Evolutionary conservation across 345 rosid species (phyloP).

Genomic region (Gynandropsis gynandra): DNA sequence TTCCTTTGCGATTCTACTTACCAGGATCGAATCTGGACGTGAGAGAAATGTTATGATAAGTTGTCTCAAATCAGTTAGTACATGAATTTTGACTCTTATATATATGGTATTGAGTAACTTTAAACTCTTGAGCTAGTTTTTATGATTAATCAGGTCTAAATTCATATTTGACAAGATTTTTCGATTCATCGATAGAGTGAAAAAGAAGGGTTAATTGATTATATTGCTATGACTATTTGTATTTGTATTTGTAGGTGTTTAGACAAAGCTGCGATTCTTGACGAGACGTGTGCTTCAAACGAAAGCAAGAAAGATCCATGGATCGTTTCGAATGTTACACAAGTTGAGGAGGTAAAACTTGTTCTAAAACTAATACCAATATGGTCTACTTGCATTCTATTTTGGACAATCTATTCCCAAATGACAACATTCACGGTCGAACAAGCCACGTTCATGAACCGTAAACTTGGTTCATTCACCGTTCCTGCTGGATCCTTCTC

Average conservation of each 20-base stretch:
- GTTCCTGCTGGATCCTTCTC: slow-evolving; percentile 70
- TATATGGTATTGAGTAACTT: no score
- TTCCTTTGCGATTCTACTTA: no score
- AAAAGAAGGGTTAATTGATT: neutral
- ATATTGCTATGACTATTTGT: neutral
- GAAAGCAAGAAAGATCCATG: slow-evolving; percentile 40
- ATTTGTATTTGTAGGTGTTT: slow-evolving; percentile 39
- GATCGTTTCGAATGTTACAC: slow-evolving; percentile 59
- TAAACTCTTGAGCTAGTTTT: no score
- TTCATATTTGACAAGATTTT: no score
- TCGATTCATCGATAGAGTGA: neutral
- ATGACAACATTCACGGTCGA: slow-evolving; percentile 88
- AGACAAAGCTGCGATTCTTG: slow-evolving; percentile 71
- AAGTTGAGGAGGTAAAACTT: slow-evolving; percentile 85
- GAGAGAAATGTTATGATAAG: no score
- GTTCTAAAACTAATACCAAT: slow-evolving; percentile 66
- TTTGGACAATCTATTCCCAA: slow-evolving; percentile 92
- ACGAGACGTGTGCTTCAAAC: slow-evolving; percentile 21
- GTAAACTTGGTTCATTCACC: slow-evolving; percentile 42
- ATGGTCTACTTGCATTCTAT: slow-evolving; percentile 85
- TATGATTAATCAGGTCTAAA: no score
- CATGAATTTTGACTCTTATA: no score
- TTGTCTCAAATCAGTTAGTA: no score
- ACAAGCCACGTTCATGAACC: slow-evolving; percentile 71
- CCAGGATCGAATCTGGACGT: no score